A percentile compares a stretch with the other conserved stretches of the same genome.
phyloP scores from a whole-genome alignment of 2,329 filamentous ascomycete species.

The Pseudogymnoascus destructans region DNA sequence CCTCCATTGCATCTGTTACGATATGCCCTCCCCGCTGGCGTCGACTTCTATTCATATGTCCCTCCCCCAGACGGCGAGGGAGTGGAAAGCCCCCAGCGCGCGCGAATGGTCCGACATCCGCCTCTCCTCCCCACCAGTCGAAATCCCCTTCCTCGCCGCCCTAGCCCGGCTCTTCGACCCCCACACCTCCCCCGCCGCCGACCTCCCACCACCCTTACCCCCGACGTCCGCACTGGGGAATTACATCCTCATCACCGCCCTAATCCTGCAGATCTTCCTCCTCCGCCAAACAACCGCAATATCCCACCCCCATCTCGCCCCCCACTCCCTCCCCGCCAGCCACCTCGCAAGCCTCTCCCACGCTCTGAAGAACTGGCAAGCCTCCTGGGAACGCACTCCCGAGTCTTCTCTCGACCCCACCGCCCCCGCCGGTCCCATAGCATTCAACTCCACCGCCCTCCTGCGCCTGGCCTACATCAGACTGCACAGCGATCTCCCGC shows the following conservation, averaged over 20 bases:
- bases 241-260: constrained; percentile 57
- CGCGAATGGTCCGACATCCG: constrained; percentile 49
- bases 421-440: constrained; percentile 45
- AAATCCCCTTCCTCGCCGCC: constrained; percentile 43
- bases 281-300: constrained; percentile 37
- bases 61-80: constrained; percentile 39
- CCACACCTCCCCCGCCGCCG: constrained; percentile 29
- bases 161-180: constrained; percentile 37
- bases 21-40: constrained; percentile 44
- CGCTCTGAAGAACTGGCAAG: constrained; percentile 44
- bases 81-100: constrained; percentile 44
- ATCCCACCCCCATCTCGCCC: not conserved
- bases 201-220: constrained; percentile 31
- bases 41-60: constrained; percentile 45
- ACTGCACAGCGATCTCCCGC: constrained; percentile 50
- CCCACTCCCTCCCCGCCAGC: constrained; percentile 26
- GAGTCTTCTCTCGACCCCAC: constrained; percentile 33
- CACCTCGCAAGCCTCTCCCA: constrained; percentile 44
- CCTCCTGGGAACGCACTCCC: constrained; percentile 38
- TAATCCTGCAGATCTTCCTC: constrained; percentile 61
- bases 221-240: constrained; percentile 48
- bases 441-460: constrained; percentile 51
- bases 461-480: constrained; percentile 50
- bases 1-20: constrained; percentile 47
- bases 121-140: constrained; percentile 36